Evolutionary conservation across 805 yeast genomes (phyloP).

Genomic region (Ogataea kodamae): DNA sequence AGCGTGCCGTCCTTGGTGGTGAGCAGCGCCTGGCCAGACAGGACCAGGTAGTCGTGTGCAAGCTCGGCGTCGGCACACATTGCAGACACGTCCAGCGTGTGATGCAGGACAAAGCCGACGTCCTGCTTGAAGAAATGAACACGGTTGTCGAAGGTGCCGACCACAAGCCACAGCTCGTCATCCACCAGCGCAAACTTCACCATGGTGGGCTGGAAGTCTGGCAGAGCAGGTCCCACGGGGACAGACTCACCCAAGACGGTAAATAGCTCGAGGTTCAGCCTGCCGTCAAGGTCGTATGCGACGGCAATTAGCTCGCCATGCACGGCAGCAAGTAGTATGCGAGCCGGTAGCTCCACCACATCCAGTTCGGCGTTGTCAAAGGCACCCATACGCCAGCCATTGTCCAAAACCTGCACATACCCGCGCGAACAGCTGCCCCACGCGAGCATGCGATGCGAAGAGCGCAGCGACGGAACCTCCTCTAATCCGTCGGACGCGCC

Average conservation of each 20-base stretch:
- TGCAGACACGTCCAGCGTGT: constrained; percentile 5
- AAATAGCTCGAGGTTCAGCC: constrained; percentile 18
- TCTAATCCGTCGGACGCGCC: constrained; percentile 10
- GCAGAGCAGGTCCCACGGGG: constrained; percentile 9
- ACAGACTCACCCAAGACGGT: constrained; percentile 3
- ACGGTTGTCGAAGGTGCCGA: constrained; percentile 20
- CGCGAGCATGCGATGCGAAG: constrained; percentile 15
- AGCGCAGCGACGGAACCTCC: constrained; percentile 12
- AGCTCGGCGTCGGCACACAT: constrained; percentile 5
- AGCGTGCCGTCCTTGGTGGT: constrained; percentile 27
- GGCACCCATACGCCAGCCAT: constrained; percentile 18
- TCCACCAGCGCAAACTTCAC: constrained; percentile 7
- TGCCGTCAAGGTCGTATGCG: constrained; percentile 9
- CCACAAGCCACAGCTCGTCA: constrained; percentile 7
- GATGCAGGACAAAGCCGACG: constrained; percentile 1
- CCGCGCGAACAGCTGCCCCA: constrained; percentile 10
- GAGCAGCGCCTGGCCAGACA: constrained; percentile 10
- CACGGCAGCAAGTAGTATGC: constrained; percentile 10
- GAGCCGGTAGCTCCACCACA: not conserved
- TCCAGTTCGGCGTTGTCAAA: not conserved
- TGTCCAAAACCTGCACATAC: constrained; percentile 22
- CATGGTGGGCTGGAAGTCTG: constrained; percentile 18
- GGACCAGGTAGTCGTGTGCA: constrained; percentile 12
- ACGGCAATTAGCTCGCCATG: constrained; percentile 13
- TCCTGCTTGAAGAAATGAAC: constrained; percentile 14